Evolutionary conservation across 1,139 yeast species (phyloP).

Genomic region (Pichia sp.): DNA sequence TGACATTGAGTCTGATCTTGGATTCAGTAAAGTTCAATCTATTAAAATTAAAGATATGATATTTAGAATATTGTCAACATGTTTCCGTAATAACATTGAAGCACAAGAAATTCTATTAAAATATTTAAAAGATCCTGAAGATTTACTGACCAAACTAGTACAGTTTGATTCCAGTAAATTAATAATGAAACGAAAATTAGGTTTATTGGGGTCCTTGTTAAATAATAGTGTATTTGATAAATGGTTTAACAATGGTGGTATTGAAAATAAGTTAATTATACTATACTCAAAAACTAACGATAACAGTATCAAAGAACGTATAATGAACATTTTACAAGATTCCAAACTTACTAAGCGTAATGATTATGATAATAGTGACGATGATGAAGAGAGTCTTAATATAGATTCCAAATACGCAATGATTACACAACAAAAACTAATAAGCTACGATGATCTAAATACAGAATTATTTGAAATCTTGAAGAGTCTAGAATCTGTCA

Average conservation of each 20-base stretch:
- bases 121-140: conserved; percentile 15
- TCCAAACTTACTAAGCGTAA: conserved; percentile 15
- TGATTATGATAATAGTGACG: conserved; percentile 4
- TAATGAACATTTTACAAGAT: conserved; percentile 40
- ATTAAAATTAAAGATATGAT: conserved; percentile 37
- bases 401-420: conserved; percentile 5
- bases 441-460: background rate
- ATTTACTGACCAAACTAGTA: conserved; percentile 16
- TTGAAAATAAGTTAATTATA: conserved; percentile 16
- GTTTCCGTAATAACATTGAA: conserved; percentile 66
- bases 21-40: conserved; percentile 12
- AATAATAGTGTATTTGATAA: conserved; percentile 16
- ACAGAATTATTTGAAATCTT: conserved; percentile 8
- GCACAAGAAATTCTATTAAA: conserved; percentile 37
- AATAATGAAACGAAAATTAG: conserved; percentile 23
- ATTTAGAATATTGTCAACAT: conserved; percentile 47
- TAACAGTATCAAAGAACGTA: conserved; percentile 31
- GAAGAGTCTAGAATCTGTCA: conserved; percentile 14
- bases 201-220: conserved; percentile 22
- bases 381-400: conserved; percentile 12
- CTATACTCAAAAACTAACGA: conserved; percentile 18
- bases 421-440: conserved; percentile 1
- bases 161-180: conserved; percentile 2
- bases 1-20: conserved; percentile 6
- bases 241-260: conserved; percentile 8